Conservation (phyloP, 2,329 filamentous ascomycete species). For the Acrodontium crateriforme region DNA sequence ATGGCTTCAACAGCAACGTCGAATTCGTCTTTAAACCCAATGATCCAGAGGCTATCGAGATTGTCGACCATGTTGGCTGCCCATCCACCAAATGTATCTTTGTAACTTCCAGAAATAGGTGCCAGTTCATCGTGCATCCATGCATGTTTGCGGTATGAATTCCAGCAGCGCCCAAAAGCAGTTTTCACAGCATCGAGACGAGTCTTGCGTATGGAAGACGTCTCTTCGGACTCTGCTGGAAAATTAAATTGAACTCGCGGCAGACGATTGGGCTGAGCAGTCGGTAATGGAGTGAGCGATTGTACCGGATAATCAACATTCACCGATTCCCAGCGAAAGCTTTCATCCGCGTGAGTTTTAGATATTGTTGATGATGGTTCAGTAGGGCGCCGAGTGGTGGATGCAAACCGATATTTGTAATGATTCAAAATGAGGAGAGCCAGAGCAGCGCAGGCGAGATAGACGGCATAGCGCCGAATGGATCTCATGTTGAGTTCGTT, state of each 20-base stretch:
- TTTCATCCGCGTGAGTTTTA: neutral
- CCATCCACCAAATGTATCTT: conserved; percentile 34
- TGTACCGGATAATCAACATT: conserved; percentile 27
- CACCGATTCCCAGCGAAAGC: conserved; percentile 27
- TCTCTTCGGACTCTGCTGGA: conserved; percentile 20
- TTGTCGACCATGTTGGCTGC: conserved; percentile 33
- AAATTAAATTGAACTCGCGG: conserved; percentile 32
- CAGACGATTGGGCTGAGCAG: conserved; percentile 22
- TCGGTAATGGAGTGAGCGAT: conserved; percentile 24
- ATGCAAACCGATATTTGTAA: conserved; percentile 15
- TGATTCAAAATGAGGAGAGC: conserved; percentile 25
- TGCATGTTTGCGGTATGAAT: conserved; percentile 29
- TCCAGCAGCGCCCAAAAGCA: conserved; percentile 32
- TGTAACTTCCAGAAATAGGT: conserved; percentile 28
- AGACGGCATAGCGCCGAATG: conserved; percentile 24
- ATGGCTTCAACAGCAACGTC: conserved; percentile 30
- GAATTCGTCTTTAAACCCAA: conserved; percentile 28
- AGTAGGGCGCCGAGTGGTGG: too few relatives aligned
- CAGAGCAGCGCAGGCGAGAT: conserved; percentile 20
- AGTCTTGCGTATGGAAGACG: conserved; percentile 19
- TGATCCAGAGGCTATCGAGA: conserved; percentile 33
- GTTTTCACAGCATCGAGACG: conserved; percentile 27
- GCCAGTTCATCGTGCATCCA: conserved; percentile 37
- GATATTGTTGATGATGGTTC: conserved; percentile 1
- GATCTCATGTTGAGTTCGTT: conserved; percentile 28